These are phyloP conservation scores for Phylloporus sp. DNA, from an alignment of 768 basidiomycete species.

Conservation along the genomic window DNA sequence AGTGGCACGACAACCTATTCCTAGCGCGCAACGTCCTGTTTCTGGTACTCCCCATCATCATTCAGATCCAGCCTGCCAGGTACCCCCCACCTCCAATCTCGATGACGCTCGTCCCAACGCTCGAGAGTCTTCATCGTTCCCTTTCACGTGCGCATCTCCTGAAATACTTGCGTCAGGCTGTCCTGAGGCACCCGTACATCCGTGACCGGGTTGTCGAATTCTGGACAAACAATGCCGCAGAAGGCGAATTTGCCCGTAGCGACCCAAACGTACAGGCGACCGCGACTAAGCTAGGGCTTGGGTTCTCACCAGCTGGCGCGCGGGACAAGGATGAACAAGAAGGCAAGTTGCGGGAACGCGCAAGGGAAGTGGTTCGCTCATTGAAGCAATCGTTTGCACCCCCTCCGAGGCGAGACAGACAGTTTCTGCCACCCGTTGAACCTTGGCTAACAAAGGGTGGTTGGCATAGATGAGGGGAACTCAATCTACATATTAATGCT, in stretches of 20 bases:
- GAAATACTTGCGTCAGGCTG: slow-evolving; percentile 53
- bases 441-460: not conserved
- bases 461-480: not conserved
- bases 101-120: slow-evolving; percentile 18
- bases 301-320: slow-evolving; percentile 21
- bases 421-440: not conserved
- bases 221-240: slow-evolving; percentile 55
- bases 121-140: slow-evolving; percentile 32
- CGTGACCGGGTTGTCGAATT: slow-evolving; percentile 46
- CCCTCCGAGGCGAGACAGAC: slow-evolving; percentile 3
- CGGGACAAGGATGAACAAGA: slow-evolving; percentile 12
- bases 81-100: slow-evolving; percentile 31
- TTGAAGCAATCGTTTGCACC: slow-evolving; percentile 24
- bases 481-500: not conserved
- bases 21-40: slow-evolving; percentile 55
- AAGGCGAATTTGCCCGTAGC: slow-evolving; percentile 47
- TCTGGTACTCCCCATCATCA: slow-evolving; percentile 49
- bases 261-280: slow-evolving; percentile 47
- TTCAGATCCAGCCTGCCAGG: slow-evolving; percentile 41
- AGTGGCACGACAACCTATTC: slow-evolving; percentile 69
- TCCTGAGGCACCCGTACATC: slow-evolving; percentile 49
- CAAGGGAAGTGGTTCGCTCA: slow-evolving; percentile 25
- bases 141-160: slow-evolving; percentile 50
- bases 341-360: slow-evolving; percentile 24
- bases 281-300: slow-evolving; percentile 45